These are phyloP conservation scores for Talaromyces liani DNA, from an alignment of 495 filamentous ascomycete species.

Conservation along the genomic window DNA sequence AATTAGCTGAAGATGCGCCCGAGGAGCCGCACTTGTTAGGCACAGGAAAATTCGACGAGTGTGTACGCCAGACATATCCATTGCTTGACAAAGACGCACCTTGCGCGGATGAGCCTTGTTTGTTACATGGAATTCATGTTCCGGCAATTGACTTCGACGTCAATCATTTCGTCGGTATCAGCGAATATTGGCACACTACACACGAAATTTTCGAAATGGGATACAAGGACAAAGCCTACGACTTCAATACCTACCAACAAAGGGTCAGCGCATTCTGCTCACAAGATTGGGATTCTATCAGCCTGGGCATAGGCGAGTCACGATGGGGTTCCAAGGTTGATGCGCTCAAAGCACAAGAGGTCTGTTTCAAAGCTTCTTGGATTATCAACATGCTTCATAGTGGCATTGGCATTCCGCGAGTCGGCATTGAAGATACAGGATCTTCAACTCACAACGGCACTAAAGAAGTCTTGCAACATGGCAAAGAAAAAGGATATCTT, in stretches of 20 bases:
- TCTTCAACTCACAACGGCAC: constrained; percentile 58
- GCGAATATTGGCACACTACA: constrained; percentile 98
- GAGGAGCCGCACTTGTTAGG: constrained; percentile 55
- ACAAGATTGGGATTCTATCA: constrained; percentile 71
- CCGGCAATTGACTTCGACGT: constrained; percentile 96
- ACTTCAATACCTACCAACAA: constrained; percentile 83
- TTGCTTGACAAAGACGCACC: constrained; percentile 84
- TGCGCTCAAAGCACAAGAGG: constrained; percentile 64
- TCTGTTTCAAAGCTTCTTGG: constrained; percentile 98
- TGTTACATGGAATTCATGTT: constrained; percentile 82
- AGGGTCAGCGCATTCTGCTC: constrained; percentile 80
- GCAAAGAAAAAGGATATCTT: constrained; percentile 71
- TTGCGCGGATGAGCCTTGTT: constrained; percentile 76
- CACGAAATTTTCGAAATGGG: constrained; percentile 85
- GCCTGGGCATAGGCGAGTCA: constrained; percentile 49
- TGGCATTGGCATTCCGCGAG: constrained; percentile 88
- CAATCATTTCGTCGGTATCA: constrained; percentile 97
- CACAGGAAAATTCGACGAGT: constrained; percentile 81
- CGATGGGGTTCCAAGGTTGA: constrained; percentile 77
- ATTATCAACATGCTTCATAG: constrained; percentile 93
- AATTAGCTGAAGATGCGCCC: constrained; percentile 20
- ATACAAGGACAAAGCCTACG: constrained; percentile 77
- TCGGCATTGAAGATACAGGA: constrained; percentile 63
- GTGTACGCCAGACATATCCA: constrained; percentile 71
- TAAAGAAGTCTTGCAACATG: constrained; percentile 60